Evolutionary conservation across 768 basidiomycete species (phyloP).

Genomic region (Amanita pallidorosea): DNA sequence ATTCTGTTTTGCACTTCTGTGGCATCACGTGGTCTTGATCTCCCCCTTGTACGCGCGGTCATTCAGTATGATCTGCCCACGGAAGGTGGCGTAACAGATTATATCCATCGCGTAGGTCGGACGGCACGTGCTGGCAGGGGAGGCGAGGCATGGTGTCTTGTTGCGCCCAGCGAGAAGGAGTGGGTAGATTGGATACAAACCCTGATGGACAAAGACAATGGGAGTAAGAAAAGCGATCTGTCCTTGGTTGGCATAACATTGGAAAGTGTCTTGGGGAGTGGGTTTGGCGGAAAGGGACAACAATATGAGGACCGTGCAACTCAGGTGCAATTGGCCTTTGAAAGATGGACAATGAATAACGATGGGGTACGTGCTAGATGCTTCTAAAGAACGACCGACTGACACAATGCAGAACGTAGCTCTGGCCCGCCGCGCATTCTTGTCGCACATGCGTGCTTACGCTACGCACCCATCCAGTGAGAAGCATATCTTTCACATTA

Average conservation of each 20-base stretch:
- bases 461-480: constrained; percentile 93
- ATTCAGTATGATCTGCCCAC: constrained; percentile 97
- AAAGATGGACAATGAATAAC: constrained; percentile 76
- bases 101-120: constrained; percentile 93
- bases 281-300: constrained; percentile 74
- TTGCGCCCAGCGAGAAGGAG: constrained; percentile 73
- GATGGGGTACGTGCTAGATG: constrained; percentile 42
- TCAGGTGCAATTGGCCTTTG: constrained; percentile 90
- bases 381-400: not conserved
- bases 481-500: constrained; percentile 95
- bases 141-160: constrained; percentile 92
- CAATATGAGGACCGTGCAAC: constrained; percentile 90
- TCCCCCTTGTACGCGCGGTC: constrained; percentile 89
- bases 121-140: constrained; percentile 95
- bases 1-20: constrained; percentile 94
- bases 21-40: constrained; percentile 94
- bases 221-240: constrained; percentile 22
- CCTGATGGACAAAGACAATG: constrained; percentile 53
- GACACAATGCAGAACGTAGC: constrained; percentile 48
- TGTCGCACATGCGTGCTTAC: constrained; percentile 92
- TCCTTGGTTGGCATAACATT: constrained; percentile 50
- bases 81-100: constrained; percentile 92
- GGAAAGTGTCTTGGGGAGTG: constrained; percentile 62
- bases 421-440: constrained; percentile 76
- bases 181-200: constrained; percentile 90